A percentile compares a stretch with the other conserved stretches of the same genome.
These are phyloP conservation scores for Ophiognomonia clavigignenti-juglandacearum DNA, from an alignment of 2,329 filamentous ascomycete species.

Conservation along the genomic window DNA sequence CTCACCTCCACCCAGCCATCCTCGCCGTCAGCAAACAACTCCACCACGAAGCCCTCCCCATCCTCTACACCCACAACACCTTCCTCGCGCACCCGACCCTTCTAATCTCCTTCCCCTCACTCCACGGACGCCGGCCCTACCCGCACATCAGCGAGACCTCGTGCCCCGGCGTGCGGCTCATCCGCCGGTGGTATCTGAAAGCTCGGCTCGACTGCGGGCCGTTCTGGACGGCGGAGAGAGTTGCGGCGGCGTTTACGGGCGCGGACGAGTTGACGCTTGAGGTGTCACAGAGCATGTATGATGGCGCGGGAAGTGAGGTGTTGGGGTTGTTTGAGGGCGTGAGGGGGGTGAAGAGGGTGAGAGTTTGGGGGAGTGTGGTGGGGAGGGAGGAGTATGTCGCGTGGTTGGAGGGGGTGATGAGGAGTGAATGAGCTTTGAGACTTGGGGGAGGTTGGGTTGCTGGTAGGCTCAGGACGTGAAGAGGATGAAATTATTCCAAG, in stretches of 20 bases:
- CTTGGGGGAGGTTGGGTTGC: no score
- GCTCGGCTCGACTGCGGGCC: slow-evolving; percentile 37
- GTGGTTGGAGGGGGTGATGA: slow-evolving; percentile 37
- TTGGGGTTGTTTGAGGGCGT: slow-evolving; percentile 38
- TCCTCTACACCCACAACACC: slow-evolving; percentile 39
- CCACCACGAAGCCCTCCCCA: slow-evolving; percentile 33
- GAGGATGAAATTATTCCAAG: no score
- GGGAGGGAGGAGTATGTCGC: slow-evolving; percentile 38
- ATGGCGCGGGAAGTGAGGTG: slow-evolving; percentile 30
- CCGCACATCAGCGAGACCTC: slow-evolving; percentile 21
- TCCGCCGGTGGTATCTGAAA: slow-evolving; percentile 34
- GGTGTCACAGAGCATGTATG: slow-evolving; percentile 34
- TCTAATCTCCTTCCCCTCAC: slow-evolving; percentile 36
- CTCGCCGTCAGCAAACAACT: slow-evolving; percentile 36
- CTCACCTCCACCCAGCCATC: slow-evolving; percentile 34
- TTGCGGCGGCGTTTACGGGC: slow-evolving; percentile 30
- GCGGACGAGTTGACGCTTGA: slow-evolving; percentile 36
- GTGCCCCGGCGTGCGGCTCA: slow-evolving; percentile 21
- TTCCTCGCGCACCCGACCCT: slow-evolving; percentile 37
- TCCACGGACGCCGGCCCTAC: slow-evolving; percentile 29
- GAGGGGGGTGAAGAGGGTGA: slow-evolving; percentile 32
- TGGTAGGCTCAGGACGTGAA: no score
- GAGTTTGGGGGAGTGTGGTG: slow-evolving; percentile 31
- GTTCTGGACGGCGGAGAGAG: slow-evolving; percentile 26
- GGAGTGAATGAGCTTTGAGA: no score